phyloP scores from a whole-genome alignment of 2,329 filamentous ascomycete species.

The Exophiala dermatitidis region DNA sequence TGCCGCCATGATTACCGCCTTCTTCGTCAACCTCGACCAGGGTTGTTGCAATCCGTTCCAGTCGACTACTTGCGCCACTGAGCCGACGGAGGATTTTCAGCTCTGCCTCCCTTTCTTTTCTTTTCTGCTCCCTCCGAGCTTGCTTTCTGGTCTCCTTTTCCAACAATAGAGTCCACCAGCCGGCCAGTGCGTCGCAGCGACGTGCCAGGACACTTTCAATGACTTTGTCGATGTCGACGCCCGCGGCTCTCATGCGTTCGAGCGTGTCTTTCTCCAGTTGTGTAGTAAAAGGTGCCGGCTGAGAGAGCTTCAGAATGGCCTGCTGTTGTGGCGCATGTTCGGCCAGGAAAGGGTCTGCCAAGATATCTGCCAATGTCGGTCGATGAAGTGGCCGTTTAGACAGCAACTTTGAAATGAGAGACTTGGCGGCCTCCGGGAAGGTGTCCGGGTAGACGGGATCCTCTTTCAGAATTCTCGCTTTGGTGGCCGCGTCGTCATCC shows the following conservation, averaged over 20 bases:
- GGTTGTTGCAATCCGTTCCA: constrained; percentile 72
- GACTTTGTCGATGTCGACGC: constrained; percentile 87
- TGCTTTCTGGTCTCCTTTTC: constrained; percentile 94
- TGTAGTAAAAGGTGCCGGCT: constrained; percentile 75
- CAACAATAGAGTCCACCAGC: constrained; percentile 91
- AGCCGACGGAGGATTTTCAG: constrained; percentile 70
- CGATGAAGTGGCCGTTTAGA: constrained; percentile 83
- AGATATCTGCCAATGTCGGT: constrained; percentile 74
- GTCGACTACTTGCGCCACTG: constrained; percentile 79
- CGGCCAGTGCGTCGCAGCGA: constrained; percentile 79
- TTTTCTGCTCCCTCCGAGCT: constrained; percentile 67
- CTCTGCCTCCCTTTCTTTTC: constrained; percentile 76
- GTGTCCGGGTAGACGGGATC: constrained; percentile 80
- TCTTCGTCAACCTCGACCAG: constrained; percentile 75
- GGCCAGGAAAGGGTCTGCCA: constrained; percentile 77
- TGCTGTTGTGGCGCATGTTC: constrained; percentile 85
- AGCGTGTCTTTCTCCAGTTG: constrained; percentile 82
- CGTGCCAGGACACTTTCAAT: constrained; percentile 90
- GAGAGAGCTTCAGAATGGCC: constrained; percentile 74
- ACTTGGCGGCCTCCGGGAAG: constrained; percentile 67
- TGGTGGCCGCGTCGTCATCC: constrained; percentile 82
- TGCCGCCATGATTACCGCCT: constrained; percentile 42
- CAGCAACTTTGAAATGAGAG: constrained; percentile 70
- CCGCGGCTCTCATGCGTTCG: constrained; percentile 85
- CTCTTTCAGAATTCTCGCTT: constrained; percentile 72